phyloP scores from a whole-genome alignment of 208 protist genomes.

The Crithidia brevicula region DNA sequence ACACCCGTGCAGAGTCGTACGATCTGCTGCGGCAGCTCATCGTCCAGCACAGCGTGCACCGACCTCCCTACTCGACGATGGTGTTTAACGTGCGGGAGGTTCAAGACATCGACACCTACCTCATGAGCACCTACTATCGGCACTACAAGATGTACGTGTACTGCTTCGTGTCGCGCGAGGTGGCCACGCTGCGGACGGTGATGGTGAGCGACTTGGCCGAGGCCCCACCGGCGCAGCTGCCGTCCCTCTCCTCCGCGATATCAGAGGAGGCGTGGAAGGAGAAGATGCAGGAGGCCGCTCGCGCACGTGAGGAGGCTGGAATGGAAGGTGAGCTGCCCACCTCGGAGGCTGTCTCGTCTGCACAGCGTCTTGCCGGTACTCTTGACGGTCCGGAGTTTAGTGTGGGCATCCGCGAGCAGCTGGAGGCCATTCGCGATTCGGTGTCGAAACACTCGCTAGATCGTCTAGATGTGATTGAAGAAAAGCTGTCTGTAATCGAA shows the following conservation, averaged over 20 bases:
- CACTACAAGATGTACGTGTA: slow-evolving; percentile 95
- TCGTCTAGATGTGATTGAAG: slow-evolving; percentile 76
- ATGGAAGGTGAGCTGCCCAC: slow-evolving; percentile 47
- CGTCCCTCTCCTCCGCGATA: slow-evolving; percentile 61
- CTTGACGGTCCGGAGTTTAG: slow-evolving; percentile 67
- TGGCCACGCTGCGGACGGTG: slow-evolving; percentile 58
- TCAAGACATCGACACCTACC: slow-evolving; percentile 86
- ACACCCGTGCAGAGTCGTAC: slow-evolving; percentile 72
- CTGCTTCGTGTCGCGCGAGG: slow-evolving; percentile 78
- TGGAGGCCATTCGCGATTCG: slow-evolving; percentile 68
- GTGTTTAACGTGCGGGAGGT: slow-evolving; percentile 86
- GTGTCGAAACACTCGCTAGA: slow-evolving; percentile 58
- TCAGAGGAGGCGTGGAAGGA: slow-evolving; percentile 58
- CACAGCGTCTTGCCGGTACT: slow-evolving; percentile 39
- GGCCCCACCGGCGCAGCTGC: slow-evolving; percentile 58
- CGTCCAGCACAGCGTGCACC: slow-evolving; percentile 81
- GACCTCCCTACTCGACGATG: slow-evolving; percentile 86
- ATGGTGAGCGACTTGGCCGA: slow-evolving; percentile 54
- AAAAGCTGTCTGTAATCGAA: slow-evolving; percentile 74
- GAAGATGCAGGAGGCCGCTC: slow-evolving; percentile 75
- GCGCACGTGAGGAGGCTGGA: slow-evolving; percentile 47
- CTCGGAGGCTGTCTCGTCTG: slow-evolving; percentile 51
- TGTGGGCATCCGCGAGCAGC: slow-evolving; percentile 80
- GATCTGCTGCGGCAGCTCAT: slow-evolving; percentile 73
- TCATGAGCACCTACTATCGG: slow-evolving; percentile 87